A percentile compares a stretch with the other conserved stretches of the same genome.
Conservation (phyloP, 73 alveolate species). For the Paramecium pentaurelia region DNA sequence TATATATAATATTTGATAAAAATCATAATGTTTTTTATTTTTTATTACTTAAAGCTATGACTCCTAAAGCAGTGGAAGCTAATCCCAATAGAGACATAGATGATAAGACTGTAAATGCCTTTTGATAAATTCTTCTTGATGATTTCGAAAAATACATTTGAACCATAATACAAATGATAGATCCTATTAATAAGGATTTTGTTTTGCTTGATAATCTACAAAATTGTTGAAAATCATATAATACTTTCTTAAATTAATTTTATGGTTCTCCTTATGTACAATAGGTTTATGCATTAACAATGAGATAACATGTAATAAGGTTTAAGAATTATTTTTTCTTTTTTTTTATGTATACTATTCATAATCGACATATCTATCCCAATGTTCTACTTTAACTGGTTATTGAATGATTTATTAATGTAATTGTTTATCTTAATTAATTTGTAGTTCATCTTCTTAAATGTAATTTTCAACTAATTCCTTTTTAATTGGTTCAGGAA, state of each 20-base stretch:
- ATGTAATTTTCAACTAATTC: background rate
- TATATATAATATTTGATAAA: background rate
- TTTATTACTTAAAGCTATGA: background rate
- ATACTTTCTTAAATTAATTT: background rate
- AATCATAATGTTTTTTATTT: background rate
- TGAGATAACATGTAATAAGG: background rate
- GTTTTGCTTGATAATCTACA: background rate
- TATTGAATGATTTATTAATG: background rate
- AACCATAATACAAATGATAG: background rate
- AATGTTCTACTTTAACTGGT: background rate
- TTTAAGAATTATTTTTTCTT: background rate
- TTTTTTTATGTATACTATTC: background rate
- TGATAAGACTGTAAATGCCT: background rate
- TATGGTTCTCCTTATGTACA: background rate
- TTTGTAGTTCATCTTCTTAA: background rate
- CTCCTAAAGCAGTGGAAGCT: background rate
- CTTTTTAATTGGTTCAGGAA: background rate
- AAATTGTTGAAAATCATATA: background rate
- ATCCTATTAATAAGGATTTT: background rate
- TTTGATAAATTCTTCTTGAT: background rate
- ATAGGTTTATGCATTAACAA: constrained; percentile 19
- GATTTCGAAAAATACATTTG: background rate
- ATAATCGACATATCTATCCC: constrained; percentile 42
- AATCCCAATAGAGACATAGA: background rate
- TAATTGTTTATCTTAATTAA: background rate